phyloP scores from a whole-genome alignment of 2,329 filamentous ascomycete species.

The Xylaria sp. region DNA sequence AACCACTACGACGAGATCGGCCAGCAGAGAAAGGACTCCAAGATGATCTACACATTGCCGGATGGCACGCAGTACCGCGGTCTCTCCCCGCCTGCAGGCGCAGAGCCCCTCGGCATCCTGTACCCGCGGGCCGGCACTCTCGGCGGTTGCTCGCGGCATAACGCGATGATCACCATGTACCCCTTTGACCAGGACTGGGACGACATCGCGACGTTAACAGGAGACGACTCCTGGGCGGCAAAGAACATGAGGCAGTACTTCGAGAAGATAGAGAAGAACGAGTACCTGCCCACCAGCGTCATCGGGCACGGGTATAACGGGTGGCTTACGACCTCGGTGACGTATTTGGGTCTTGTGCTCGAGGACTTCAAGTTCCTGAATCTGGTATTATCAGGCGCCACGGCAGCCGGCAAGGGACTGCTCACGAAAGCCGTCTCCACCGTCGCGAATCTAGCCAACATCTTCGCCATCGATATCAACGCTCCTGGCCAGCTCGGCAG shows the following conservation, averaged over 20 bases:
- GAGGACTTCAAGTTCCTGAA: slow-evolving; percentile 60
- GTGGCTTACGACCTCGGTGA: slow-evolving; percentile 62
- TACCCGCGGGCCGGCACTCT: slow-evolving; percentile 61
- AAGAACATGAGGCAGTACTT: slow-evolving; percentile 71
- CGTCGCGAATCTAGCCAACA: slow-evolving; percentile 10
- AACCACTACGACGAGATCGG: slow-evolving; percentile 59
- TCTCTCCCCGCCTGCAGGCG: slow-evolving; percentile 53
- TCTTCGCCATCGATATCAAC: slow-evolving; percentile 60
- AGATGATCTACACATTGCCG: slow-evolving; percentile 62
- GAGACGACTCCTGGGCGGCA: slow-evolving; percentile 68
- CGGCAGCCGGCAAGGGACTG: slow-evolving; percentile 55
- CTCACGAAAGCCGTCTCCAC: slow-evolving; percentile 45
- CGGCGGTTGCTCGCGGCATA: slow-evolving; percentile 67
- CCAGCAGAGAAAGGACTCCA: slow-evolving; percentile 60
- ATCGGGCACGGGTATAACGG: slow-evolving; percentile 66
- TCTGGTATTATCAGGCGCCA: slow-evolving; percentile 57
- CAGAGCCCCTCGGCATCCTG: slow-evolving; percentile 57
- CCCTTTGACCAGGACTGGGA: slow-evolving; percentile 70
- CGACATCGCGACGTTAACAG: slow-evolving; percentile 66
- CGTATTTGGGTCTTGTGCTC: slow-evolving; percentile 58
- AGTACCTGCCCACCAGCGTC: slow-evolving; percentile 59
- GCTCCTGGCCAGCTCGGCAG: slow-evolving; percentile 44
- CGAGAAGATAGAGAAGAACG: slow-evolving; percentile 65
- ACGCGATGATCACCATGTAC: slow-evolving; percentile 68
- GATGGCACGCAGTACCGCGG: slow-evolving; percentile 54